These are phyloP conservation scores for Glomus cerebriforme DNA, from an alignment of 192 early-diverging fungal species.

Conservation along the genomic window DNA sequence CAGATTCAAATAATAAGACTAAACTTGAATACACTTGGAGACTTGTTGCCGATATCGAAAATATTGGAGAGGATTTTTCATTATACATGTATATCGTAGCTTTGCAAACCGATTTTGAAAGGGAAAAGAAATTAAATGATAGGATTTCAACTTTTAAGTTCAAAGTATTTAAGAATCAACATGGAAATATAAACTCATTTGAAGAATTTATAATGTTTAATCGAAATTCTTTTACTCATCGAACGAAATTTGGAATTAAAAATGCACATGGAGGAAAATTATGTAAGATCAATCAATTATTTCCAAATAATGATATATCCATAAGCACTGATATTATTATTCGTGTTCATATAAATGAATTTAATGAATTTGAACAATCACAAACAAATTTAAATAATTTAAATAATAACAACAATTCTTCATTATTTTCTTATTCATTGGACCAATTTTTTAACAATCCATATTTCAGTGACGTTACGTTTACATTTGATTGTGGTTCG, in stretches of 20 bases:
- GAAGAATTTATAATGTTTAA: neutral
- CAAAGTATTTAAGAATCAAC: neutral
- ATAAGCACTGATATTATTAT: neutral
- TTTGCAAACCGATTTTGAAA: neutral
- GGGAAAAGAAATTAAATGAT: neutral
- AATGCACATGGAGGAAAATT: neutral
- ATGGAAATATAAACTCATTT: neutral
- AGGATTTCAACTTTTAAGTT: neutral
- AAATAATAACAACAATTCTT: neutral
- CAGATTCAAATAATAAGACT: neutral
- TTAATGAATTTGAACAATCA: too few species aligned
- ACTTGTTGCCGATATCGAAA: neutral
- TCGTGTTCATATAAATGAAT: too few species aligned
- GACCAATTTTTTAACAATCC: conserved; percentile 8
- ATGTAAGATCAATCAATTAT: neutral
- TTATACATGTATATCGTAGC: neutral
- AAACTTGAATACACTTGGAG: neutral
- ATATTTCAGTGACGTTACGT: neutral
- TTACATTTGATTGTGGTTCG: neutral
- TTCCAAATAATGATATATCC: neutral
- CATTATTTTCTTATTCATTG: neutral
- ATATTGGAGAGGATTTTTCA: neutral
- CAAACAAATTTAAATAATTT: neutral
- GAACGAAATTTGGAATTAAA: neutral
- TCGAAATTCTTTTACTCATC: neutral